Base-by-base conservation (phyloP, 495 filamentous ascomycete species). In the Neurospora africana region DNA sequence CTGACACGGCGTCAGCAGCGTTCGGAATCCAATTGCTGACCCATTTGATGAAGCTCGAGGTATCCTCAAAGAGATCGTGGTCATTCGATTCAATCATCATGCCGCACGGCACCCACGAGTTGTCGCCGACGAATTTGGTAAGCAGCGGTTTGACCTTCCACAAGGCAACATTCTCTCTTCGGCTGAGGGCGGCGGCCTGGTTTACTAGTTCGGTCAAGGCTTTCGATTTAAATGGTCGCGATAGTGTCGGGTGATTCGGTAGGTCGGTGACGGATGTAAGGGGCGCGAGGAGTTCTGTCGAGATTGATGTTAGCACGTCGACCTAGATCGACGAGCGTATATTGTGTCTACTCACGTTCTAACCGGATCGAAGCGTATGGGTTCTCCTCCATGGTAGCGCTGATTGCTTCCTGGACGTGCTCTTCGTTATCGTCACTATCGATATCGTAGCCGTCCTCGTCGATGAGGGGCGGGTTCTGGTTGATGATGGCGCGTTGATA, bases 181-280 rank as follows among this genome's bases (percentile, higher is more conserved):
- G 91, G 72, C 94, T 85, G 73, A 93, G 91, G 72, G 81, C 77
- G 84, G 86, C 74, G 84, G 87, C 70, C 86, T 94, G 87, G 43
- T 85, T 83, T 13, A 89, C 89, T 80, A 99, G 89, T 70, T 95
- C 87, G 53, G 88, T 89, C n/a, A 99, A 86, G 5, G 91, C 91
- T 72, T 89, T 89, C 11, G 92, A 94, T 3, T 84, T 91, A 81
- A 96, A 98, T 1, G 94, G 88, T 76, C 89, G 86, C 39, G 93
- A 93, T 69, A 97, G 80, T 4, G 92, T 91, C 73, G 94, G 94
- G 77, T 99, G 95, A 43, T 82, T 86, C 5, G 92, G 89, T 39
- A 99, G 86, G 79, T 97, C 93, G 69, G 93, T 91, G 30, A 93
- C 91, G 70, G 93, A 87, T 70, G 93, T 96, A 69, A 98, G 82